Evolutionary conservation across 2,329 filamentous ascomycete species (phyloP).

Genomic region (Malbranchea zuffiana): DNA sequence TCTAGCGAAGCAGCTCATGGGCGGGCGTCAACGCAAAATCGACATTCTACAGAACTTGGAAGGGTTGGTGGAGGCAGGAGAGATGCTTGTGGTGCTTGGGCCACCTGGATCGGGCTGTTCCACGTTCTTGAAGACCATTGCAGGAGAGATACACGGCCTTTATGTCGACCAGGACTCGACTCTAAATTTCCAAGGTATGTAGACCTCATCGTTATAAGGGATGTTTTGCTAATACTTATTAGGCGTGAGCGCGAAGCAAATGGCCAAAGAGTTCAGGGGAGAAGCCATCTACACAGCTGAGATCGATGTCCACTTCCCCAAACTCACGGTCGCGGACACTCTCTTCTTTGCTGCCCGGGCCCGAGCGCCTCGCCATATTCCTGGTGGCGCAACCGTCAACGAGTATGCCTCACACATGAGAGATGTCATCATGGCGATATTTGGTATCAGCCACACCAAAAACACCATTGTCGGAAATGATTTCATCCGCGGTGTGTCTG

Average conservation of each 20-base stretch:
- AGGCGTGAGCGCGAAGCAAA: conserved; percentile 43
- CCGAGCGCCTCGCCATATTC: conserved; percentile 66
- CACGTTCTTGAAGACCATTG: conserved; percentile 72
- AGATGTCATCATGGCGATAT: conserved; percentile 36
- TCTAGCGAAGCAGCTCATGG: conserved; percentile 17
- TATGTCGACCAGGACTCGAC: conserved; percentile 57
- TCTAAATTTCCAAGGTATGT: conserved; percentile 61
- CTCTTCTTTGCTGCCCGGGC: conserved; percentile 73
- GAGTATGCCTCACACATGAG: conserved; percentile 34
- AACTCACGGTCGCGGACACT: conserved; percentile 77
- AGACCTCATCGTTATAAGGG: conserved; percentile 30
- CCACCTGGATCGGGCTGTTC: conserved; percentile 51
- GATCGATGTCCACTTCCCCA: conserved; percentile 75
- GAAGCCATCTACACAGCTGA: conserved; percentile 80
- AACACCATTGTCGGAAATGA: conserved; percentile 78
- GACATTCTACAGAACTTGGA: conserved; percentile 54
- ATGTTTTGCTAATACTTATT: conserved; percentile 24
- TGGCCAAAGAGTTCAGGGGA: conserved; percentile 57
- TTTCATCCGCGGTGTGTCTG: conserved; percentile 69
- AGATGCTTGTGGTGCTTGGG: conserved; percentile 48
- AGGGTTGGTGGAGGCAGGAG: conserved; percentile 47
- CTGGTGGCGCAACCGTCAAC: conserved; percentile 39
- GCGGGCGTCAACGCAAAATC: conserved; percentile 31
- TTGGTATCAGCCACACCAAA: conserved; percentile 66
- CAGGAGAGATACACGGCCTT: conserved; percentile 73